Base-by-base conservation (phyloP, 768 basidiomycete species). In the Pulveroboletus sp. region DNA sequence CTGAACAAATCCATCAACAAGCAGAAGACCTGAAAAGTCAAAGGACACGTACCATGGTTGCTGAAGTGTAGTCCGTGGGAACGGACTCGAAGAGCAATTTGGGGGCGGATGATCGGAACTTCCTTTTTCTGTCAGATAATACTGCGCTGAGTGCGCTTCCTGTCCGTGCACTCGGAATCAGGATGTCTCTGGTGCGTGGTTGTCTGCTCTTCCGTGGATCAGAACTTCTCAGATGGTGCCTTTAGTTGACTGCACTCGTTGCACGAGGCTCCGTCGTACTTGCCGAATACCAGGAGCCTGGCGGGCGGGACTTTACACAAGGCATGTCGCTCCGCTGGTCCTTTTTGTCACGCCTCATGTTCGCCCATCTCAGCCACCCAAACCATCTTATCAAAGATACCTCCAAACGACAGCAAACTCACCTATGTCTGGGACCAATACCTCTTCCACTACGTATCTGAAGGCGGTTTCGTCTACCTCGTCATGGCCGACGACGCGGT, bases 401-500 rank as follows among this genome's bases (percentile, higher is more conserved):
- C 95, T 1, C 93, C 91, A 4, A 92, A 92, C 63, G 82, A 72
- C 65, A 86, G 84, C 72, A 88, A 88, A 68, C 73, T 86, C 49
- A 84, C 84, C 48, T 91, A 93, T 76, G 89, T 86, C 49, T 92
- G 89, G 90, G 90, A 91, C 61, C 85, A 93, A 70, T 94, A 88
- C 62, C 76, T 94, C 10, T 94, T 97, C 62, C 93, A 97, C 70
- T 96, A 97, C 69, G 78, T 95, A 56, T 89, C 90, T 6, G 90
- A 92, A 55, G 85, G 83, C 16, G 91, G 91, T 0, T 83, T 89
- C 64, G 84, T 85, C 31, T 94, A 87, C 68, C 79, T 98, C 20
- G 89, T 93, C 47, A 93, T 99, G 85, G 91, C 92, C 6, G 93
- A 98, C 64, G 94, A 97, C 66, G 78, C 85, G 34, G 89, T 84